Conservation (phyloP, 192 early-diverging fungal genomes). For the Helicostylum pulchrum region DNA sequence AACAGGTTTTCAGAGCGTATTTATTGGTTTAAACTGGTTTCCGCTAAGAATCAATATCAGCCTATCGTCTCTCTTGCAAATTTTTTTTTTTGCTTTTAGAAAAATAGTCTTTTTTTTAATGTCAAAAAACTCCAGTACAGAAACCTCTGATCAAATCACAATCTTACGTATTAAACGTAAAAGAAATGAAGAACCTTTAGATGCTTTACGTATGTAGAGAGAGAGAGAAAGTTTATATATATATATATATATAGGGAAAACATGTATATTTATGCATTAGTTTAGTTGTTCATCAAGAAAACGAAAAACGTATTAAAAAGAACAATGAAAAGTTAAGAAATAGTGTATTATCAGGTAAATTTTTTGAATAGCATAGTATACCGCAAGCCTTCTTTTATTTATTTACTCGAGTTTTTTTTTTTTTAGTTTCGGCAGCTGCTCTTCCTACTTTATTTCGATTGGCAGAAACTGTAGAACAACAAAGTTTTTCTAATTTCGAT, state of each 20-base stretch:
- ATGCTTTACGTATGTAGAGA: slow-evolving; percentile 53
- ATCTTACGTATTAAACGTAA: slow-evolving; percentile 79
- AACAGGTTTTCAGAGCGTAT: too few species aligned
- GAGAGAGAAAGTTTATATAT: slow-evolving; percentile 2
- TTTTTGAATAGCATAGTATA: not conserved
- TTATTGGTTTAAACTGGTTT: too few species aligned
- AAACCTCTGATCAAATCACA: slow-evolving; percentile 41
- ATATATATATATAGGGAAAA: not conserved
- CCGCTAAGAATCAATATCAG: too few species aligned
- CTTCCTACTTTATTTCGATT: slow-evolving; percentile 56
- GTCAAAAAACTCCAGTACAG: not conserved
- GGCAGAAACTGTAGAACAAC: slow-evolving; percentile 65
- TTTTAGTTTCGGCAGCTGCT: not conserved
- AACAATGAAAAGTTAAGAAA: slow-evolving; percentile 12
- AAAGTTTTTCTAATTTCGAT: slow-evolving; percentile 50
- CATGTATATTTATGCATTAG: not conserved
- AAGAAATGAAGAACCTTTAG: slow-evolving; percentile 68
- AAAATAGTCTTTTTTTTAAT: too few species aligned
- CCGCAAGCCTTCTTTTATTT: not conserved
- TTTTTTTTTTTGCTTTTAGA: too few species aligned
- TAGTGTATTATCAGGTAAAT: slow-evolving; percentile 4
- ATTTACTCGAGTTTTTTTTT: not conserved
- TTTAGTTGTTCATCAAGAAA: slow-evolving; percentile 52
- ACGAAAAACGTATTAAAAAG: slow-evolving; percentile 28
- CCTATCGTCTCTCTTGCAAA: too few species aligned